Conservation (phyloP, 2,329 filamentous ascomycete genomes). For the Penicillium decumbens region DNA sequence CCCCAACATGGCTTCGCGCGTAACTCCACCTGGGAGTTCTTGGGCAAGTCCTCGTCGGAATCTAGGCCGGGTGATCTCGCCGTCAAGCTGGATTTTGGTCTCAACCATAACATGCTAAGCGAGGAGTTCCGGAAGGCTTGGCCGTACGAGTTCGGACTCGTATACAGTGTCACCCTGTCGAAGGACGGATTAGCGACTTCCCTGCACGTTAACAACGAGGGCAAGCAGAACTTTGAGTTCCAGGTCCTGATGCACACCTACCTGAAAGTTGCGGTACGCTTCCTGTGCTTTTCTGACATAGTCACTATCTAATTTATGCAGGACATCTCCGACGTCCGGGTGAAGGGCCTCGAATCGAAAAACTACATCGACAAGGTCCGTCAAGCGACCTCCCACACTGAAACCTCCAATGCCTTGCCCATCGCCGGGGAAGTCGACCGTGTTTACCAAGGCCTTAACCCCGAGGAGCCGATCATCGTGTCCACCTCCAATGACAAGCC, state of each 20-base stretch:
- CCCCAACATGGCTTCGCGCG: constrained; percentile 95
- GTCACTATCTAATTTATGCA: constrained; percentile 36
- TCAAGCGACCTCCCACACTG: constrained; percentile 59
- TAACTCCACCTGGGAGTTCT: constrained; percentile 84
- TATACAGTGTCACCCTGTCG: constrained; percentile 86
- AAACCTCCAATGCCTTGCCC: constrained; percentile 59
- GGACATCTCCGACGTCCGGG: constrained; percentile 70
- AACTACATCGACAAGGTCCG: constrained; percentile 80
- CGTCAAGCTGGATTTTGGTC: constrained; percentile 93
- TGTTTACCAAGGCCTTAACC: constrained; percentile 68
- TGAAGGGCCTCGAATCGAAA: constrained; percentile 72
- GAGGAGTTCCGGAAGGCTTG: constrained; percentile 67
- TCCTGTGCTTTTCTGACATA: neutral
- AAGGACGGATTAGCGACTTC: constrained; percentile 71
- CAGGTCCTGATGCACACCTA: constrained; percentile 92
- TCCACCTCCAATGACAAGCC: constrained; percentile 52
- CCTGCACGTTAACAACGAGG: constrained; percentile 85
- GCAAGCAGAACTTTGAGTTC: constrained; percentile 76
- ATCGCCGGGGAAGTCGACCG: constrained; percentile 81
- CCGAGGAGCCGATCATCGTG: constrained; percentile 39
- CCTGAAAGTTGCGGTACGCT: constrained; percentile 67
- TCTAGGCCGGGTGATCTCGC: constrained; percentile 54
- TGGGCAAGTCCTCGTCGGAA: constrained; percentile 50
- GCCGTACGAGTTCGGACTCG: constrained; percentile 81
- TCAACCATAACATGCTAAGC: constrained; percentile 67